Evolutionary conservation across 2,329 filamentous ascomycete genomes (phyloP).

Genomic region (Verticillium albo-atrum): DNA sequence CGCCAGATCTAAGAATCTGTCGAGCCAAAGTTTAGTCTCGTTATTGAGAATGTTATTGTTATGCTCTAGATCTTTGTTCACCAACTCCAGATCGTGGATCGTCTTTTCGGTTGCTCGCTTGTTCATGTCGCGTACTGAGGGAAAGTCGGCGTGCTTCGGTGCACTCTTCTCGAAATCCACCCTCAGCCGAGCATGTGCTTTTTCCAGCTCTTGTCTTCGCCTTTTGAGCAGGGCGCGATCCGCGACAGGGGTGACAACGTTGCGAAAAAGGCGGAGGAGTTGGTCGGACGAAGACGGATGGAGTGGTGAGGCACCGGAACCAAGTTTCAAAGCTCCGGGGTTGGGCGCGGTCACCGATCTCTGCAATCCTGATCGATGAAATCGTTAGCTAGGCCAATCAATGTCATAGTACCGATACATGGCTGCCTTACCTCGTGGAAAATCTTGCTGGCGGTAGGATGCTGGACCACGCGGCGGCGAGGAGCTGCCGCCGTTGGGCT

Average conservation of each 20-base stretch:
- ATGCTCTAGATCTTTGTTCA: not conserved
- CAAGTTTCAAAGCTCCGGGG: not conserved
- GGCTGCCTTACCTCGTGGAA: not conserved
- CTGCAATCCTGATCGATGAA: not conserved
- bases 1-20: not conserved
- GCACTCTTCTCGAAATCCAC: not conserved
- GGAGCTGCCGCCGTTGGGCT: not conserved
- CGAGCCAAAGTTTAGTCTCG: not conserved
- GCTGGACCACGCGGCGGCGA: not conserved
- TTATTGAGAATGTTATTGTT: not conserved
- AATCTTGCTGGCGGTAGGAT: not conserved
- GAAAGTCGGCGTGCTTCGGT: not conserved
- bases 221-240: not conserved
- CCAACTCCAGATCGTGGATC: not conserved
- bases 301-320: not conserved
- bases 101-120: not conserved
- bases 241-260: not conserved
- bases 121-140: not conserved
- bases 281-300: not conserved
- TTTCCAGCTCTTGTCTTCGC: not conserved
- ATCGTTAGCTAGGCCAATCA: not conserved
- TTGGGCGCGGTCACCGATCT: not conserved
- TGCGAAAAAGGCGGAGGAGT: not conserved
- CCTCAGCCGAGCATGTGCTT: not conserved
- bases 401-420: not conserved